Percentiles rank a stretch among this genome's conserved stretches.
Evolutionary conservation across 257 asterid species (phyloP).

Genomic region (Marsdenia floribunda): DNA sequence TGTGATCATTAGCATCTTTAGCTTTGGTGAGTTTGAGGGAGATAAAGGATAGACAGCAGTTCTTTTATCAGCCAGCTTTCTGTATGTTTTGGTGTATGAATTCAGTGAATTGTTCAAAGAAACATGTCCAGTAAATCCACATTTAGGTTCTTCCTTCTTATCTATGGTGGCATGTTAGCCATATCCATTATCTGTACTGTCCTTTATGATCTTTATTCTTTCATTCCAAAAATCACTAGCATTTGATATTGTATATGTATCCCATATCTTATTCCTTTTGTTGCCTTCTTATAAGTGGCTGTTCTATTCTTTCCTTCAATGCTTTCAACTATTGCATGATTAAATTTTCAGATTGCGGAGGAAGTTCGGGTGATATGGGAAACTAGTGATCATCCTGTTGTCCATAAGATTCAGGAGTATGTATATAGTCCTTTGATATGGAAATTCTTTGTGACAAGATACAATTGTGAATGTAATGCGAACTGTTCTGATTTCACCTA

Average conservation of each 20-base stretch:
- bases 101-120: not conserved
- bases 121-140: not conserved
- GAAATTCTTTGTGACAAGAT: not conserved
- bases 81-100: not conserved
- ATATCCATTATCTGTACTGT: not conserved
- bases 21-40: not conserved
- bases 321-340: not conserved
- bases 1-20: not conserved
- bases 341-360: slow-evolving; percentile 68
- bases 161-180: not conserved
- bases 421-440: slow-evolving; percentile 2
- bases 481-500: slow-evolving; percentile 14
- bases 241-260: not conserved
- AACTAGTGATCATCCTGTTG: slow-evolving; percentile 91
- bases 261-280: not conserved
- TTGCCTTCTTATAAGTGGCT: not conserved
- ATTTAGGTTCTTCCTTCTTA: not conserved
- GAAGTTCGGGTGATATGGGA: slow-evolving; percentile 96
- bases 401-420: slow-evolving; percentile 93
- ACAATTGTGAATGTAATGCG: slow-evolving; percentile 1
- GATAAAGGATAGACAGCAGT: not conserved
- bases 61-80: not conserved
- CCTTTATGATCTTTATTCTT: not conserved
- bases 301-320: not conserved
- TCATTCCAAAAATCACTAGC: not conserved